Conservation (phyloP, 345 rosid species). For the Corymbia maculata region DNA sequence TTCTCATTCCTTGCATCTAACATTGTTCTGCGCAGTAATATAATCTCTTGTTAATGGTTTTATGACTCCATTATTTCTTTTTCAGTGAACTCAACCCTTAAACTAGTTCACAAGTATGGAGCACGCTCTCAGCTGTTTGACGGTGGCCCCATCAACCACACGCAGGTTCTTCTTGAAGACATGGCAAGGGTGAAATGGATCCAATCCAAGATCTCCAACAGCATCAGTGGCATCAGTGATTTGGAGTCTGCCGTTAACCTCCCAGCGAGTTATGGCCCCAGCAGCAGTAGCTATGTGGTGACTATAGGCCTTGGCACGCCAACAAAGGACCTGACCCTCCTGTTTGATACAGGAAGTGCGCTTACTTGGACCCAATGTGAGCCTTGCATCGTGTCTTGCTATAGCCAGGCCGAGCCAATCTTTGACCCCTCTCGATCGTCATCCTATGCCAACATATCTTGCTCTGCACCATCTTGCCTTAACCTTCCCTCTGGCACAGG, state of each 20-base stretch:
- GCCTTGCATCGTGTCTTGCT: not conserved
- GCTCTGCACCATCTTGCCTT: not conserved
- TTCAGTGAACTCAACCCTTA: not conserved
- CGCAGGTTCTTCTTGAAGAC: not conserved
- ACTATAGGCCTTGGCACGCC: slow-evolving; percentile 13
- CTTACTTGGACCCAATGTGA: slow-evolving; percentile 6
- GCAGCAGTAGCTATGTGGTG: not conserved
- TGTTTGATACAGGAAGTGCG: slow-evolving; percentile 10
- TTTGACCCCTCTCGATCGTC: slow-evolving; percentile 15
- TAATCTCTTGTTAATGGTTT: not conserved
- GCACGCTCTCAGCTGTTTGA: not conserved
- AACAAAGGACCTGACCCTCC: not conserved
- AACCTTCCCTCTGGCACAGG: not conserved
- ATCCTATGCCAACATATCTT: slow-evolving; percentile 1
- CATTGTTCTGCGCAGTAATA: not conserved
- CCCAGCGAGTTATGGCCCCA: not conserved
- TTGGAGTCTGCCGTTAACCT: not conserved
- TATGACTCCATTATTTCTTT: not conserved
- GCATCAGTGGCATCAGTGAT: not conserved
- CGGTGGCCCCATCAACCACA: not conserved
- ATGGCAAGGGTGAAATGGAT: not conserved
- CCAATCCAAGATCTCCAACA: not conserved
- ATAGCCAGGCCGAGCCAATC: not conserved
- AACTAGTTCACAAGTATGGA: not conserved
- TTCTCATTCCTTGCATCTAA: not conserved